Evolutionary conservation across 441 rosid genomes (phyloP).

Genomic region (Aquilaria agallochum): DNA sequence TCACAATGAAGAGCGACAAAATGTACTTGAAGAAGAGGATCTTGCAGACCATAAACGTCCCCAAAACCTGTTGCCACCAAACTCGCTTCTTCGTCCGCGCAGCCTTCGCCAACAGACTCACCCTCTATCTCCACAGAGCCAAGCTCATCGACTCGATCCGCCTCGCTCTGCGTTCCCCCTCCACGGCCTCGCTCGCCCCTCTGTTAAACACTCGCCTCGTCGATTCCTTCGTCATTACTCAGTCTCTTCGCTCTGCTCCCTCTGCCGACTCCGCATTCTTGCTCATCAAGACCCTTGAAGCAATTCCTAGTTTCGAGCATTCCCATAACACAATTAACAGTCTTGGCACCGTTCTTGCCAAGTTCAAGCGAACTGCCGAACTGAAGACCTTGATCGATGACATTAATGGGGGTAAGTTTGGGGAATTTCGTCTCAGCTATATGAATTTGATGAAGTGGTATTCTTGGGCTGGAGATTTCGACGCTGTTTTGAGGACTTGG

Average conservation of each 20-base stretch:
- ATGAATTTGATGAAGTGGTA: constrained; percentile 79
- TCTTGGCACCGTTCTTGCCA: constrained; percentile 69
- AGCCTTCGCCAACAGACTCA: constrained; percentile 66
- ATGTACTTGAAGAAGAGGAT: constrained; percentile 33
- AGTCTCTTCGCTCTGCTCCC: constrained; percentile 71
- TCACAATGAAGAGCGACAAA: background rate
- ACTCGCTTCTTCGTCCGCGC: constrained; percentile 51
- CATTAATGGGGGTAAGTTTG: constrained; percentile 42
- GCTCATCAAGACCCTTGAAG: constrained; percentile 40
- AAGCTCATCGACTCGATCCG: constrained; percentile 65
- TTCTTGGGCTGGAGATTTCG: constrained; percentile 43
- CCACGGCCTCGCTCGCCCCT: constrained; percentile 23
- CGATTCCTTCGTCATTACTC: constrained; percentile 69
- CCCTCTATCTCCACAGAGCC: constrained; percentile 65
- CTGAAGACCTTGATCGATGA: constrained; percentile 45
- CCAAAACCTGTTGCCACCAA: constrained; percentile 24
- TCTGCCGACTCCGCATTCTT: constrained; percentile 59
- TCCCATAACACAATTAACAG: constrained; percentile 51
- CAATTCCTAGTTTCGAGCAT: constrained; percentile 32
- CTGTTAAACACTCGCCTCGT: constrained; percentile 55
- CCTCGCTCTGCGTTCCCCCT: constrained; percentile 50
- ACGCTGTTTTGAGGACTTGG: constrained; percentile 58
- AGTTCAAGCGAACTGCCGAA: constrained; percentile 39
- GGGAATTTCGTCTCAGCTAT: constrained; percentile 42
- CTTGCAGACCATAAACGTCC: constrained; percentile 20